Evolutionary conservation across 306 rosid species (phyloP).

Genomic region (Sophora flavescens): DNA sequence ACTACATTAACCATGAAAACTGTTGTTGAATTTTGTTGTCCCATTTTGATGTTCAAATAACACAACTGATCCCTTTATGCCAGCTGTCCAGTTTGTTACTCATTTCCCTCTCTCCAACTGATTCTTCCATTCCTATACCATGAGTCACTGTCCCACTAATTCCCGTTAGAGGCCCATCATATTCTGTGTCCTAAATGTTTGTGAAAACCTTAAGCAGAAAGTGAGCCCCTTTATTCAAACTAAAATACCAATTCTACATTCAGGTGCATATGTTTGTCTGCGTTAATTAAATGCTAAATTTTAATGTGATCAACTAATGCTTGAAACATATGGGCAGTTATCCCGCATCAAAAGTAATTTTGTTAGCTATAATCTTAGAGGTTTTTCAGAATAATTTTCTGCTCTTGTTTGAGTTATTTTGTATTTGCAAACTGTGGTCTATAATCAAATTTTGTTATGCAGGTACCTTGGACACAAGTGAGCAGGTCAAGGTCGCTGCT

Average conservation of each 20-base stretch:
- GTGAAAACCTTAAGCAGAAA: neutral
- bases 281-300: slow-evolving; percentile 1
- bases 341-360: neutral
- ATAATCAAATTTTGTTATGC: slow-evolving; percentile 43
- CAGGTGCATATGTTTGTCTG: slow-evolving; percentile 11
- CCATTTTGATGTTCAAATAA: too few relatives aligned
- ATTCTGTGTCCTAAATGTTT: slow-evolving; percentile 8
- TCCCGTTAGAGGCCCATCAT: too few relatives aligned
- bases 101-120: too few relatives aligned
- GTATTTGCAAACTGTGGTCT: slow-evolving; percentile 37
- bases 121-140: too few relatives aligned
- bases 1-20: too few relatives aligned
- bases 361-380: slow-evolving; percentile 11
- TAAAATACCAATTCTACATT: slow-evolving; percentile 14
- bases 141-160: too few relatives aligned
- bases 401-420: slow-evolving; percentile 10
- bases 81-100: too few relatives aligned
- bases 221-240: neutral
- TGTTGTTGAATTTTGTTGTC: too few relatives aligned
- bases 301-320: slow-evolving; percentile 10
- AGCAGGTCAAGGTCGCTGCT: slow-evolving; percentile 87
- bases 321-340: neutral
- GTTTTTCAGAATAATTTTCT: slow-evolving; percentile 23
- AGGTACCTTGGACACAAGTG: slow-evolving; percentile 99
- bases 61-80: too few relatives aligned